Conservation (phyloP, 768 basidiomycete genomes). For the Neoboletus magnificus region DNA sequence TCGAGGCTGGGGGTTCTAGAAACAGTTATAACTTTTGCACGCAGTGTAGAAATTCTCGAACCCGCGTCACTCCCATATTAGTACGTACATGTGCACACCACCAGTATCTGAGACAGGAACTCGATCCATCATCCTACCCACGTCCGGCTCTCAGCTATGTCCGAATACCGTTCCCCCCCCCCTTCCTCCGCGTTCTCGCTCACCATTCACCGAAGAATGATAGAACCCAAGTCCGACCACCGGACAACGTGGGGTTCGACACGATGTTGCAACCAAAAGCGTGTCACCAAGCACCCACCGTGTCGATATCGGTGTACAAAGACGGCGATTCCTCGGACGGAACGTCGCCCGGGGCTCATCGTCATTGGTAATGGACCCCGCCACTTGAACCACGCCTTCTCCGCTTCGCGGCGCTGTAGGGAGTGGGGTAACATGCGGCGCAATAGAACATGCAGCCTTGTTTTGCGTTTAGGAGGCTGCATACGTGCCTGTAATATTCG, state of each 20-base stretch:
- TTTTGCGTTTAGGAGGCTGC: background rate
- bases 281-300: background rate
- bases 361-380: slow-evolving; percentile 14
- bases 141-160: background rate
- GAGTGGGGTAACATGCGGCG: background rate
- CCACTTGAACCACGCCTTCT: slow-evolving; percentile 17
- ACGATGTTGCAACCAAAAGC: slow-evolving; percentile 13
- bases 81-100: background rate
- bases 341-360: background rate
- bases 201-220: background rate
- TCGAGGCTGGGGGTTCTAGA: background rate
- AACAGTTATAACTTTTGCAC: background rate
- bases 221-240: slow-evolving; percentile 6
- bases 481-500: background rate
- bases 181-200: background rate
- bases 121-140: background rate
- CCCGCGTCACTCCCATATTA: background rate
- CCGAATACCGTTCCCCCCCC: background rate
- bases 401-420: background rate
- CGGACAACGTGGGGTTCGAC: background rate
- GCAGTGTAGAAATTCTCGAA: background rate
- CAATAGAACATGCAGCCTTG: background rate
- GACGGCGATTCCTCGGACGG: slow-evolving; percentile 4
- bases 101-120: background rate
- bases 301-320: slow-evolving; percentile 12